These are phyloP conservation scores for Vigna unguiculata DNA, from an alignment of 306 rosid species.

Conservation along the genomic window DNA sequence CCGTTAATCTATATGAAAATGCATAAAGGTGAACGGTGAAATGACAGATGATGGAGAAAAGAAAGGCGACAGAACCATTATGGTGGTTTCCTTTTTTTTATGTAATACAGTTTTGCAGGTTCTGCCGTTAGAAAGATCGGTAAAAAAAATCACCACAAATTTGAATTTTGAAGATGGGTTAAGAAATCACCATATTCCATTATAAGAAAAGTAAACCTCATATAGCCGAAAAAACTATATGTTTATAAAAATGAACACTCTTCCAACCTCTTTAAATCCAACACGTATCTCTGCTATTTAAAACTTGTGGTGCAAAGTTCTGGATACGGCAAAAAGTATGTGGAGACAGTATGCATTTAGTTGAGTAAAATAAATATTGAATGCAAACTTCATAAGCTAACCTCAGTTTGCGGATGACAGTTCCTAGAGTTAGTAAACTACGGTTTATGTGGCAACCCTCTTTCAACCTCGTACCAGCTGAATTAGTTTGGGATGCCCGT, in stretches of 20 bases:
- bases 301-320: not conserved
- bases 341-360: constrained; percentile 11
- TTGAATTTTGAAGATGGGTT: not conserved
- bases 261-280: constrained; percentile 25
- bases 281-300: constrained; percentile 30
- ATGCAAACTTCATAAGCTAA: constrained; percentile 43
- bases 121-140: not conserved
- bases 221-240: not conserved
- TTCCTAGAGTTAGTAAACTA: constrained; percentile 90
- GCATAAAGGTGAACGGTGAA: constrained; percentile 13
- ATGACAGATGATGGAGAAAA: not conserved
- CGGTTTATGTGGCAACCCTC: constrained; percentile 98
- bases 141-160: not conserved
- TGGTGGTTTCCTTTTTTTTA: not conserved
- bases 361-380: constrained; percentile 3
- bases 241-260: constrained; percentile 37
- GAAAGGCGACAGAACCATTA: not conserved
- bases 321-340: constrained; percentile 20
- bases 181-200: not conserved
- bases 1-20: constrained; percentile 11
- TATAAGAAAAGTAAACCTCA: constrained; percentile 5
- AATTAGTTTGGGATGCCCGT: constrained; percentile 90
- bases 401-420: constrained; percentile 98
- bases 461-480: constrained; percentile 94
- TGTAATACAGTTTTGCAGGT: not conserved